phyloP scores from a whole-genome alignment of 495 filamentous ascomycete genomes.

The Trichoderma asperelloides region DNA sequence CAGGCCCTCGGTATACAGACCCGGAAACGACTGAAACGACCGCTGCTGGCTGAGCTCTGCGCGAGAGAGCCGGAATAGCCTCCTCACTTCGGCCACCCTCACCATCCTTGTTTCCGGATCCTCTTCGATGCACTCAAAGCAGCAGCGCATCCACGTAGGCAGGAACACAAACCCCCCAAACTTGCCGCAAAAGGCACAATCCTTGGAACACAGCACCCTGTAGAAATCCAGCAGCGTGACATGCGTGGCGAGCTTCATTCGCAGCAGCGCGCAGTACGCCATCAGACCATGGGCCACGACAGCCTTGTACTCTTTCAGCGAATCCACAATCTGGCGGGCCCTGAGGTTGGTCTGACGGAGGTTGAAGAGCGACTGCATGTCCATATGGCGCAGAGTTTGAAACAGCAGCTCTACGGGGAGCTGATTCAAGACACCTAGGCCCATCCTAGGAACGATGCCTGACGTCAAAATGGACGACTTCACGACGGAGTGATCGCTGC shows the following conservation, averaged over 20 bases:
- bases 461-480: slow-evolving; percentile 1
- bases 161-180: not conserved
- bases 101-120: not conserved
- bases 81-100: not conserved
- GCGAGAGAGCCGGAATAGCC: not conserved
- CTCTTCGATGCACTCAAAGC: slow-evolving; percentile 5
- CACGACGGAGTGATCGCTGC: not conserved
- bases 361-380: slow-evolving; percentile 4
- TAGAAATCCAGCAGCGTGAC: slow-evolving; percentile 1
- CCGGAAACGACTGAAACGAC: not conserved
- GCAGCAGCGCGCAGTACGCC: slow-evolving; percentile 1
- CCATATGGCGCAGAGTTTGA: not conserved
- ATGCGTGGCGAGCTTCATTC: not conserved
- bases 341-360: not conserved
- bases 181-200: slow-evolving; percentile 7
- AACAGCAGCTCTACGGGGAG: not conserved
- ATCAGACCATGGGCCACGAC: not conserved
- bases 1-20: not conserved
- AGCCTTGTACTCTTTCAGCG: slow-evolving; percentile 1
- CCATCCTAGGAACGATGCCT: not conserved
- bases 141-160: not conserved
- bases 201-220: not conserved
- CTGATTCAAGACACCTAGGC: not conserved
- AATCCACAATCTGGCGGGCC: not conserved
- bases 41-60: not conserved